A percentile compares a stretch with the other conserved stretches of the same genome.
Conservation (phyloP, 208 protist genomes). For the Wallacemonas sp. region DNA sequence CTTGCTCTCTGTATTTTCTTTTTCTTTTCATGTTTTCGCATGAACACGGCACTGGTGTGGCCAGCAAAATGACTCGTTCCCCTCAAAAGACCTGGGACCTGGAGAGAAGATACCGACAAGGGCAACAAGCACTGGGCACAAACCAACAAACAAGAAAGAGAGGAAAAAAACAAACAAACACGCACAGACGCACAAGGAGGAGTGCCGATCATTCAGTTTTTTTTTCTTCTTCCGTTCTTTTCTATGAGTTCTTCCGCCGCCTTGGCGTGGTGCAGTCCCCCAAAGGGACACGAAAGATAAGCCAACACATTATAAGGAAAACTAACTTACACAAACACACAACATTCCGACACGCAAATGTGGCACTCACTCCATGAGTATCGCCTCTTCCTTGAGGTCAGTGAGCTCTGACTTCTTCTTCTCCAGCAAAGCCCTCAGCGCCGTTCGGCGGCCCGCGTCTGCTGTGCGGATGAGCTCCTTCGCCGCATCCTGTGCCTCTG, state of each 20-base stretch:
- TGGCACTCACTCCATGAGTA: neutral
- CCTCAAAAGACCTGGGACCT: neutral
- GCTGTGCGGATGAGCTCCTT: conserved; percentile 32
- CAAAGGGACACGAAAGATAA: too few species aligned
- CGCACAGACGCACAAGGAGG: neutral
- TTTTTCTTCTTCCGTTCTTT: too few species aligned
- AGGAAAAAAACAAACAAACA: neutral
- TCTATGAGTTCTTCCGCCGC: too few species aligned
- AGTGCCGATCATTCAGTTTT: too few species aligned
- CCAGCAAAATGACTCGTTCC: too few species aligned
- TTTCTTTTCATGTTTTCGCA: too few species aligned
- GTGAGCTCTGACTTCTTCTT: conserved; percentile 34
- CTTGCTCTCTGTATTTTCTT: too few species aligned
- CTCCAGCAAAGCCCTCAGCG: conserved; percentile 19
- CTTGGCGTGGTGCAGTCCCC: too few species aligned
- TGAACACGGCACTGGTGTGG: too few species aligned
- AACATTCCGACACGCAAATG: neutral
- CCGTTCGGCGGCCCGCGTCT: conserved; percentile 23
- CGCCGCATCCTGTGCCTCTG: conserved; percentile 30
- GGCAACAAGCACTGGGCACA: neutral
- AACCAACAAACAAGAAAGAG: conserved; percentile 2
- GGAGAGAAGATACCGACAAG: neutral
- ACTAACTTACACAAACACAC: too few species aligned
- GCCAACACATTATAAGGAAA: too few species aligned
- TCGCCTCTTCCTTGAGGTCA: conserved; percentile 19